These are phyloP conservation scores for Annulohypoxylon bovei DNA, from an alignment of 495 filamentous ascomycete species.

Conservation along the genomic window DNA sequence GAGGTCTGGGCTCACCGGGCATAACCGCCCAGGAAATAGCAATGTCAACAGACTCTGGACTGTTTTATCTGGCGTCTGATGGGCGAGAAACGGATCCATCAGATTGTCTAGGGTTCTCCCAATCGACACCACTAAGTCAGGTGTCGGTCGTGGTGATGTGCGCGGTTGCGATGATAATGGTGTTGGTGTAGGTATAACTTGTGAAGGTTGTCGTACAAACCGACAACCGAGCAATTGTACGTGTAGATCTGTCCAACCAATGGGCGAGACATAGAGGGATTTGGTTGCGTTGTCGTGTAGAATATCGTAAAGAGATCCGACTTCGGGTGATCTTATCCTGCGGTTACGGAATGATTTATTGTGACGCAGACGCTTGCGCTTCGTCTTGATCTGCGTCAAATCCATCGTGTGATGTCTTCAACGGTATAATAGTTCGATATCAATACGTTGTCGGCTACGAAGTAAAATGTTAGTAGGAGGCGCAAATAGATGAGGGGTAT, in stretches of 20 bases:
- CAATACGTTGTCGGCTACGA: background rate
- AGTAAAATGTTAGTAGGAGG: slow-evolving; percentile 5
- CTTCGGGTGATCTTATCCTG: slow-evolving; percentile 46
- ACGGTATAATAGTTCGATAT: background rate
- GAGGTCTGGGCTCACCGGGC: slow-evolving; percentile 40
- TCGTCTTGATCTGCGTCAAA: background rate
- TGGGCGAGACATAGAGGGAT: slow-evolving; percentile 53
- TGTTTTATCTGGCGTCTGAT: slow-evolving; percentile 42
- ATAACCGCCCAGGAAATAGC: slow-evolving; percentile 50
- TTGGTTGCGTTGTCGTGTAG: slow-evolving; percentile 54
- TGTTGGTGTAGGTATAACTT: slow-evolving; percentile 44
- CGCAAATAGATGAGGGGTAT: background rate
- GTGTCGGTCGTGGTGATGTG: too few species aligned
- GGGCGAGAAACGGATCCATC: slow-evolving; percentile 21
- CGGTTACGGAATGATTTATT: background rate
- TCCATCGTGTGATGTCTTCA: background rate
- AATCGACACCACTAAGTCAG: slow-evolving; percentile 44
- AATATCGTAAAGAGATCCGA: slow-evolving; percentile 59
- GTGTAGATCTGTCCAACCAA: slow-evolving; percentile 60
- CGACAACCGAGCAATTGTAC: slow-evolving; percentile 49
- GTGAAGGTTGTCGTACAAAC: slow-evolving; percentile 49
- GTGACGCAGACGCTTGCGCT: slow-evolving; percentile 23
- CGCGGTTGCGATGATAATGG: slow-evolving; percentile 6
- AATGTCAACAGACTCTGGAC: slow-evolving; percentile 49
- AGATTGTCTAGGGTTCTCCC: slow-evolving; percentile 48